Conservation (phyloP, 148 eudicot species). For the Dysphania ambrosioides region DNA sequence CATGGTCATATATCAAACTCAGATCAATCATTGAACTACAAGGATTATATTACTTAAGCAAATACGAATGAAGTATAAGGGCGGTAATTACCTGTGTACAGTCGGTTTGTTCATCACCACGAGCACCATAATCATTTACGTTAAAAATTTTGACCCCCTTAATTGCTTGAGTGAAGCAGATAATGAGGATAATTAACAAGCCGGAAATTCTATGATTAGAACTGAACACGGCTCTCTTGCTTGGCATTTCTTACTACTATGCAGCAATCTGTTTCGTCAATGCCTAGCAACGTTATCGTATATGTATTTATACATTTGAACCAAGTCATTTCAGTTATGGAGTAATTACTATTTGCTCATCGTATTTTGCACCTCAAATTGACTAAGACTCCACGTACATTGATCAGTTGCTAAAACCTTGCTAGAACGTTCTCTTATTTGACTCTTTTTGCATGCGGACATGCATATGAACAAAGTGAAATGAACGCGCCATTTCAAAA, state of each 20-base stretch:
- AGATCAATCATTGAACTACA: not conserved
- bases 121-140: slow-evolving; percentile 29
- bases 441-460: not conserved
- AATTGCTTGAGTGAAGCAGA: not conserved
- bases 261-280: no score
- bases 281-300: no score
- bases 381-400: not conserved
- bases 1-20: no score
- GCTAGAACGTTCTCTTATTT: not conserved
- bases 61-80: not conserved
- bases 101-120: slow-evolving; percentile 30
- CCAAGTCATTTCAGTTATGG: no score
- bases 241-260: not conserved
- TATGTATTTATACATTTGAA: no score
- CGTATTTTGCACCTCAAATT: no score
- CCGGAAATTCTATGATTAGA: not conserved
- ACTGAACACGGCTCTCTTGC: not conserved
- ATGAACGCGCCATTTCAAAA: no score
- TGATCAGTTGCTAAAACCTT: not conserved
- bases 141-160: not conserved
- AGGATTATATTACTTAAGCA: no score
- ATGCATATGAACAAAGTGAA: not conserved
- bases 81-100: slow-evolving; percentile 27
- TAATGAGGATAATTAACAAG: not conserved
- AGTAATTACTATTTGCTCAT: not conserved